phyloP scores from a whole-genome alignment of 2,329 filamentous ascomycete species.

The Moelleriella libera region DNA sequence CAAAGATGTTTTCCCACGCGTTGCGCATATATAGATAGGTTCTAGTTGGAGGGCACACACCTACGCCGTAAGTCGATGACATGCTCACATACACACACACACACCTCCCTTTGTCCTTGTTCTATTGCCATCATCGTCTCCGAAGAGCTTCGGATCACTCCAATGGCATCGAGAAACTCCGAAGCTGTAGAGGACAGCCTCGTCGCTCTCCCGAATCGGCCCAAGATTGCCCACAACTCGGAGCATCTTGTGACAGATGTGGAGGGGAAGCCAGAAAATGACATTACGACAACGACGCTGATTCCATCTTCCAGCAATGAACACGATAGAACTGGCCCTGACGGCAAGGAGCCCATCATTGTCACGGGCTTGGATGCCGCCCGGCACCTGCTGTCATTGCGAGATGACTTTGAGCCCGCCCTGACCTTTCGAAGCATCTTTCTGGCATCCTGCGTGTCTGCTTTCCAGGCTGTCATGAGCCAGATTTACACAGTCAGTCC shows the following conservation, averaged over 20 bases:
- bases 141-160: no score
- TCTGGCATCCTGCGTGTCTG: slow-evolving; percentile 31
- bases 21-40: no score
- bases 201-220: neutral
- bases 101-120: no score
- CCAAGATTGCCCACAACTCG: neutral
- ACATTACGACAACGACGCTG: neutral
- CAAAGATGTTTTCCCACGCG: no score
- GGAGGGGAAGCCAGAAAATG: neutral
- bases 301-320: slow-evolving; percentile 5
- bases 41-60: no score
- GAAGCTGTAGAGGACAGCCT: neutral
- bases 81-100: no score
- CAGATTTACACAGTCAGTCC: slow-evolving; percentile 35
- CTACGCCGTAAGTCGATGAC: no score
- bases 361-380: slow-evolving; percentile 37
- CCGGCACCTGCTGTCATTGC: slow-evolving; percentile 30
- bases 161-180: neutral
- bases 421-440: slow-evolving; percentile 39
- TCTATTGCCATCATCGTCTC: no score
- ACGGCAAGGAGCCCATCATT: slow-evolving; percentile 29
- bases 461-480: slow-evolving; percentile 39
- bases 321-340: slow-evolving; percentile 15
- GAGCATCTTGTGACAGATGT: neutral
- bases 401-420: slow-evolving; percentile 36